A percentile compares a stretch with the other conserved stretches of the same genome.
Conservation (phyloP, 177 flowering plant species). For the Vitis hybrid region DNA sequence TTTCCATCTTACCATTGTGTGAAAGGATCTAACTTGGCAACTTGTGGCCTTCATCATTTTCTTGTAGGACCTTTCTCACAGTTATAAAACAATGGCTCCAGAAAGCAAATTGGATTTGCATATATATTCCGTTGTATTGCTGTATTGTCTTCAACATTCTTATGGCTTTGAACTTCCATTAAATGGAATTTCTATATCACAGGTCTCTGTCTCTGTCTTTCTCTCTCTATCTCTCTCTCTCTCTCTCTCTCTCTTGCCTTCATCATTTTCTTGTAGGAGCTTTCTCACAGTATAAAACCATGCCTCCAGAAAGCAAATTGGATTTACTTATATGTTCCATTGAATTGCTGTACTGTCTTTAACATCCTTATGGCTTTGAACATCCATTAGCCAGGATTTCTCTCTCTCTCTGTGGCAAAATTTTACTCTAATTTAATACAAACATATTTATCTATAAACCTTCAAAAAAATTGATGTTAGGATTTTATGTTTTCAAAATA, state of each 20-base stretch:
- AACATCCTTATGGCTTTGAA: slow-evolving; percentile 32
- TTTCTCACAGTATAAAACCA: slow-evolving; percentile 56
- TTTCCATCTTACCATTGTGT: background rate
- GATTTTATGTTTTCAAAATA: no score
- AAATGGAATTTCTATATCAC: slow-evolving; percentile 39
- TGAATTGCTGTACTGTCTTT: slow-evolving; percentile 63
- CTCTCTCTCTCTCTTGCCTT: background rate
- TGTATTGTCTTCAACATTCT: slow-evolving; percentile 58
- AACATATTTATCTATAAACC: no score
- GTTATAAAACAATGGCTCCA: slow-evolving; percentile 40
- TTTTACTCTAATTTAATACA: no score
- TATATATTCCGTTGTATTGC: slow-evolving; percentile 58
- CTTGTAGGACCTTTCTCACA: slow-evolving; percentile 67
- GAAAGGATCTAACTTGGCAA: slow-evolving; percentile 1
- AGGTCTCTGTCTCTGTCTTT: slow-evolving; percentile 38
- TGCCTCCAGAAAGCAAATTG: slow-evolving; percentile 57
- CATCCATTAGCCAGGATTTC: slow-evolving; percentile 37
- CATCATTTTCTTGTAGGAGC: slow-evolving; percentile 45
- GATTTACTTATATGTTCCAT: slow-evolving; percentile 63
- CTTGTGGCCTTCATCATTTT: slow-evolving; percentile 11
- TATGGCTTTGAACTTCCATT: slow-evolving; percentile 37
- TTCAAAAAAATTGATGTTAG: no score
- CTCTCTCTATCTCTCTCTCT: slow-evolving; percentile 3
- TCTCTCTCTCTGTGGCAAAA: slow-evolving; percentile 9
- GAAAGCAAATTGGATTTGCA: slow-evolving; percentile 70